Percentiles rank a stretch among this genome's conserved stretches.
Conservation (phyloP, 257 asterid genomes). For the Coffea canephora region DNA sequence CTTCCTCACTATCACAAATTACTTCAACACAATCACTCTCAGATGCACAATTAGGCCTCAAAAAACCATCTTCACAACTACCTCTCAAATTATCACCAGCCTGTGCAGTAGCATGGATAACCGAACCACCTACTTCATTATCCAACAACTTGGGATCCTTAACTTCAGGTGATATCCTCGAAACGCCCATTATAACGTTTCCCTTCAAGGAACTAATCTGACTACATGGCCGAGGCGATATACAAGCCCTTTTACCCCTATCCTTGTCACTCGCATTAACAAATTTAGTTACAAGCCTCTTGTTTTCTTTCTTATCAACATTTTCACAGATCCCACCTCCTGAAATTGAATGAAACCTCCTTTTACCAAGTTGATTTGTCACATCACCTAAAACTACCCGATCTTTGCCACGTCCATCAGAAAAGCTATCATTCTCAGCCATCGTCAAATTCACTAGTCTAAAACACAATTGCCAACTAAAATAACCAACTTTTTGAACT, state of each 20-base stretch:
- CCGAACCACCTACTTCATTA: slow-evolving; percentile 15
- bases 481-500: background rate
- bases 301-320: slow-evolving; percentile 20
- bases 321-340: slow-evolving; percentile 12
- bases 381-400: slow-evolving; percentile 53
- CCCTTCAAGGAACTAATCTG: slow-evolving; percentile 47
- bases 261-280: slow-evolving; percentile 26
- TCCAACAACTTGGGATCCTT: slow-evolving; percentile 20
- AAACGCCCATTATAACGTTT: slow-evolving; percentile 35
- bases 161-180: slow-evolving; percentile 29
- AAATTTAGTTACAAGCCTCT: slow-evolving; percentile 21
- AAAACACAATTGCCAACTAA: background rate
- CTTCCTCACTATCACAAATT: slow-evolving; percentile 37
- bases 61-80: slow-evolving; percentile 13
- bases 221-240: slow-evolving; percentile 36
- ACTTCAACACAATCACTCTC: slow-evolving; percentile 21
- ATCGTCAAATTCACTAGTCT: slow-evolving; percentile 28
- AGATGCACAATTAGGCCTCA: slow-evolving; percentile 19
- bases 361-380: slow-evolving; percentile 54
- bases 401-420: slow-evolving; percentile 30
- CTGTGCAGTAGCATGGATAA: slow-evolving; percentile 21
- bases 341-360: slow-evolving; percentile 34
- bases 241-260: slow-evolving; percentile 35
- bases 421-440: slow-evolving; percentile 34
- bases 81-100: slow-evolving; percentile 17